Percentiles rank a stretch among this genome's conserved stretches.
phyloP scores from a whole-genome alignment of 2,329 filamentous ascomycete species.

The Pseudogymnoascus sp. region DNA sequence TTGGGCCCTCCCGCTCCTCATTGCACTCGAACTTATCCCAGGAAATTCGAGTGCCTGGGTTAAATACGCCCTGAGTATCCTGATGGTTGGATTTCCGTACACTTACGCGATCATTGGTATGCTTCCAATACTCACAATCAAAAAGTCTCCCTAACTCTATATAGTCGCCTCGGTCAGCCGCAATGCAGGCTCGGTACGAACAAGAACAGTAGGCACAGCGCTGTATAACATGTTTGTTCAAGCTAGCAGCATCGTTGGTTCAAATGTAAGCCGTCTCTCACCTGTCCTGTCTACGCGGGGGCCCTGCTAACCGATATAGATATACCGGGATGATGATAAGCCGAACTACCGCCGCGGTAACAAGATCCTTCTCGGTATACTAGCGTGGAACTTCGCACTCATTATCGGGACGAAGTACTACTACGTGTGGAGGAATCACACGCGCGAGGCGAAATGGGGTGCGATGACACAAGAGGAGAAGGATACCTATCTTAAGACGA shows the following conservation, averaged over 20 bases:
- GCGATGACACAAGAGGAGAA: constrained; percentile 37
- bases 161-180: constrained; percentile 41
- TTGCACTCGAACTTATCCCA: constrained; percentile 22
- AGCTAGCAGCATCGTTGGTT: constrained; percentile 31
- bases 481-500: constrained; percentile 36
- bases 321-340: constrained; percentile 38
- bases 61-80: constrained; percentile 27
- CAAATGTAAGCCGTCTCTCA: constrained; percentile 18
- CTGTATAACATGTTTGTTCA: constrained; percentile 51
- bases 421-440: constrained; percentile 37
- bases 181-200: constrained; percentile 54
- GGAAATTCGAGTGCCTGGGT: constrained; percentile 17
- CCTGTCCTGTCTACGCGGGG: neutral
- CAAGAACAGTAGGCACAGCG: constrained; percentile 52
- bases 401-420: constrained; percentile 40
- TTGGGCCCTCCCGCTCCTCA: constrained; percentile 32
- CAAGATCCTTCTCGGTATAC: constrained; percentile 42
- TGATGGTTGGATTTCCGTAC: constrained; percentile 17
- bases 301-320: neutral
- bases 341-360: constrained; percentile 49
- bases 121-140: constrained; percentile 34
- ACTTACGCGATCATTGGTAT: constrained; percentile 24
- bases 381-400: constrained; percentile 35
- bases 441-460: constrained; percentile 34
- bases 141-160: constrained; percentile 37